These are phyloP conservation scores for Xylaria intraflava DNA, from an alignment of 495 filamentous ascomycete genomes.

Conservation along the genomic window DNA sequence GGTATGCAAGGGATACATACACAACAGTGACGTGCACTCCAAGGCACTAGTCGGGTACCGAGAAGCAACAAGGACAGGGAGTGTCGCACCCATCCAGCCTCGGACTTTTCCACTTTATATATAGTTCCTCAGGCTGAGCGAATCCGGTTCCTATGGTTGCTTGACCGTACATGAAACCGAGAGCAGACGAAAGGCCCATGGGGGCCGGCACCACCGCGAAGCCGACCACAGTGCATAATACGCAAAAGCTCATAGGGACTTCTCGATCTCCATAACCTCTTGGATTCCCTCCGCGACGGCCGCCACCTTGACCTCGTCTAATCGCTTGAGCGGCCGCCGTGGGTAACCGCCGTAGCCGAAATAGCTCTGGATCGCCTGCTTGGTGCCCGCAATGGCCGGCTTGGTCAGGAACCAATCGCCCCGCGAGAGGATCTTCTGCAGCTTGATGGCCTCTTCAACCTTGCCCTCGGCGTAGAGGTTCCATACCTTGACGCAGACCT, in stretches of 20 bases:
- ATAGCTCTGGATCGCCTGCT: constrained; percentile 74
- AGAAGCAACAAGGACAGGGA: no score
- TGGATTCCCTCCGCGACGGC: constrained; percentile 65
- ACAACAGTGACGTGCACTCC: no score
- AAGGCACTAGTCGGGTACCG: no score
- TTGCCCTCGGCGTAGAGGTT: constrained; percentile 66
- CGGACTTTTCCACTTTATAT: no score
- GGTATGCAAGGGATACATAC: no score
- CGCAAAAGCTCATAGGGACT: constrained; percentile 29
- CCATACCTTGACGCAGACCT: constrained; percentile 77
- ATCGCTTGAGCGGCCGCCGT: constrained; percentile 61
- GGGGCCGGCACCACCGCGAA: background rate
- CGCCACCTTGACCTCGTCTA: constrained; percentile 53
- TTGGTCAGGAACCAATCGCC: constrained; percentile 86
- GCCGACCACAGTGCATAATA: background rate
- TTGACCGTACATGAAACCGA: constrained; percentile 4
- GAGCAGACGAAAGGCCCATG: background rate
- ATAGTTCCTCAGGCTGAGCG: constrained; percentile 4
- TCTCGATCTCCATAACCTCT: constrained; percentile 57
- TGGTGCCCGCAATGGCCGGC: constrained; percentile 78
- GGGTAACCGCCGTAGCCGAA: constrained; percentile 81
- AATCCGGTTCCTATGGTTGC: constrained; percentile 4
- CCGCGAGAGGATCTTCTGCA: constrained; percentile 64
- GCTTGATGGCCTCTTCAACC: constrained; percentile 63
- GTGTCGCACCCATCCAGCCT: no score